phyloP scores from a whole-genome alignment of 2,329 filamentous ascomycete genomes.

The Monosporascus sp. region DNA sequence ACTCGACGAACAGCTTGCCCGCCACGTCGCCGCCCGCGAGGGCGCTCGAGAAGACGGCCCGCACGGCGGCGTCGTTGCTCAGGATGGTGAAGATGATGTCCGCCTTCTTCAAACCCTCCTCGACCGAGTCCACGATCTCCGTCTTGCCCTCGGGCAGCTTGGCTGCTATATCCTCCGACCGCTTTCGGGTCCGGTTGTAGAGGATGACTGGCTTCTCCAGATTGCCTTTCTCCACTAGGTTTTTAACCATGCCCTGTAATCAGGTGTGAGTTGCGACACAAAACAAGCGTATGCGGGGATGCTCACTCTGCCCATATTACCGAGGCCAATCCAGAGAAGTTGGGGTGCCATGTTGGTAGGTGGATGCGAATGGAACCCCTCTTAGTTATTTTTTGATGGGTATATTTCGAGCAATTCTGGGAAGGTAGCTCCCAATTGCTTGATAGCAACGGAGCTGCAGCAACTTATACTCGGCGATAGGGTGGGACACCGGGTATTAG shows the following conservation, averaged over 20 bases:
- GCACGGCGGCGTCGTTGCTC: conserved; percentile 69
- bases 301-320: conserved; percentile 78
- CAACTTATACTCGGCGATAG: not conserved
- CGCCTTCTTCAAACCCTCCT: conserved; percentile 60
- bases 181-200: conserved; percentile 70
- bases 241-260: conserved; percentile 73
- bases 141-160: conserved; percentile 57
- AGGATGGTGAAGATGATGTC: conserved; percentile 82
- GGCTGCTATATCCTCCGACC: conserved; percentile 57
- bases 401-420: too few relatives aligned
- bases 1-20: conserved; percentile 79
- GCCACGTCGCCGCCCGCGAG: conserved; percentile 47
- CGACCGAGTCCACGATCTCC: conserved; percentile 56
- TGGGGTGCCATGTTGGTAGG: conserved; percentile 45
- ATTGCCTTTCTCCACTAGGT: conserved; percentile 71
- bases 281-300: not conserved
- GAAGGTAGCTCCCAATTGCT: too few relatives aligned
- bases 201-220: conserved; percentile 68
- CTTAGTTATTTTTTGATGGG: too few relatives aligned
- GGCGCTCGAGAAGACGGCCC: conserved; percentile 52
- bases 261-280: conserved; percentile 2
- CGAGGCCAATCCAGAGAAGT: conserved; percentile 75
- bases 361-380: too few relatives aligned
- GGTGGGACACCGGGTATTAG: not conserved
- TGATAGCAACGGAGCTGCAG: too few relatives aligned